Conservation (phyloP, 345 rosid genomes). For the Lepidium sativum region DNA sequence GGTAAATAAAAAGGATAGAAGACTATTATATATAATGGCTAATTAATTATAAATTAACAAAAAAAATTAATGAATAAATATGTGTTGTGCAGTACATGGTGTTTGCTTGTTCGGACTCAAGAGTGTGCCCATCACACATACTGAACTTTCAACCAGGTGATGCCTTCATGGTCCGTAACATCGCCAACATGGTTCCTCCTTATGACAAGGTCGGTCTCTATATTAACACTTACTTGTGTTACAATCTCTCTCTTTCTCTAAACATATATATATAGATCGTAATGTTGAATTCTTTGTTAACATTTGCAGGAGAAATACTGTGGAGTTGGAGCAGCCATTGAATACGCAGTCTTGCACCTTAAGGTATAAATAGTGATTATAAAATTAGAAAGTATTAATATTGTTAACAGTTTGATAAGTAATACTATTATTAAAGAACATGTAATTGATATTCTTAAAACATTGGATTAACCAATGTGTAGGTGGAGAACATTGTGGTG, state of each 20-base stretch:
- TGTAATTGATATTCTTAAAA: not conserved
- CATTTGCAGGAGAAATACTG: constrained; percentile 34
- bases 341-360: constrained; percentile 94
- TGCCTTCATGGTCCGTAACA: constrained; percentile 46
- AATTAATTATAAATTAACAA: too few relatives aligned
- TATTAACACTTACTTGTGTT: not conserved
- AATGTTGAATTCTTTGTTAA: not conserved
- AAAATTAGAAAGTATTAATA: not conserved
- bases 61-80: not conserved
- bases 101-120: constrained; percentile 56
- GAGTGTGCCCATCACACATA: constrained; percentile 45
- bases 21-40: too few relatives aligned
- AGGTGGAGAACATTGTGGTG: constrained; percentile 83
- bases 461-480: not conserved
- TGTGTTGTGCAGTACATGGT: constrained; percentile 69
- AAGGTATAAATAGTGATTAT: constrained; percentile 44
- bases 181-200: constrained; percentile 46
- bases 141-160: constrained; percentile 45
- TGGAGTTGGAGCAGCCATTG: constrained; percentile 83
- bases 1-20: constrained; percentile 31
- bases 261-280: too few relatives aligned
- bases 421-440: not conserved
- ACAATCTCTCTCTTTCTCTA: too few relatives aligned
- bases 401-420: not conserved
- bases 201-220: constrained; percentile 37